These are phyloP conservation scores for Eremochloa ophiuroides DNA, from an alignment of 176 grass and related monocot species.

Conservation along the genomic window DNA sequence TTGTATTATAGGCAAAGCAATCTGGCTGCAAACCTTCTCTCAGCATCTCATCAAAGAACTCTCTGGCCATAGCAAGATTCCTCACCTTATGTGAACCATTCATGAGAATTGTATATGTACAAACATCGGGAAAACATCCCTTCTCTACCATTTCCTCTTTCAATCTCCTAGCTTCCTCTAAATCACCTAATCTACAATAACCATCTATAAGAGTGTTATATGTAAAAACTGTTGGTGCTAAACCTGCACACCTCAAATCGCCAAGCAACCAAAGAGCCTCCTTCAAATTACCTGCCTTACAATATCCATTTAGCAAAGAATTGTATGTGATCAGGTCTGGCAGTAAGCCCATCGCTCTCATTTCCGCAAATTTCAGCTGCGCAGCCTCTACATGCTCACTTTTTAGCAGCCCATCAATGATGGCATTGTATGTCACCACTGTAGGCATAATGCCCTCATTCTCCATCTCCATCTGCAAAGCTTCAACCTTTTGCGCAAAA, in stretches of 20 bases:
- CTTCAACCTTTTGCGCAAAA: conserved; percentile 31
- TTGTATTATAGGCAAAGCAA: conserved; percentile 65
- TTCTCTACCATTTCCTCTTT: conserved; percentile 55
- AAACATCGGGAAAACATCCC: conserved; percentile 44
- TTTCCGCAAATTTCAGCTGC: conserved; percentile 50
- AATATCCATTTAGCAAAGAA: conserved; percentile 54
- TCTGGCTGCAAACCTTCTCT: conserved; percentile 44
- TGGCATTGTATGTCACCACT: conserved; percentile 43
- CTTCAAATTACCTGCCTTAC: conserved; percentile 45
- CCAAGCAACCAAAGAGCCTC: conserved; percentile 48
- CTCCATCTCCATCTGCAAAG: conserved; percentile 47
- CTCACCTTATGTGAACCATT: conserved; percentile 56
- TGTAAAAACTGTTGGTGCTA: conserved; percentile 45
- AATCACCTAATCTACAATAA: conserved; percentile 46
- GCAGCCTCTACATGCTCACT: conserved; percentile 33
- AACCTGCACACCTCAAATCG: conserved; percentile 37
- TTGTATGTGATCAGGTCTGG: conserved; percentile 57
- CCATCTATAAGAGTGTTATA: conserved; percentile 73
- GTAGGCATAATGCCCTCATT: conserved; percentile 29
- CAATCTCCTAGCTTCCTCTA: conserved; percentile 45
- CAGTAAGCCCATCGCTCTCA: conserved; percentile 44
- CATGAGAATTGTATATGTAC: conserved; percentile 72
- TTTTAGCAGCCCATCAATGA: conserved; percentile 58
- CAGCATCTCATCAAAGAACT: conserved; percentile 69
- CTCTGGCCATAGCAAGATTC: conserved; percentile 43